phyloP scores from a whole-genome alignment of 2,329 filamentous ascomycete genomes.

The Ophiostoma ulmi region DNA sequence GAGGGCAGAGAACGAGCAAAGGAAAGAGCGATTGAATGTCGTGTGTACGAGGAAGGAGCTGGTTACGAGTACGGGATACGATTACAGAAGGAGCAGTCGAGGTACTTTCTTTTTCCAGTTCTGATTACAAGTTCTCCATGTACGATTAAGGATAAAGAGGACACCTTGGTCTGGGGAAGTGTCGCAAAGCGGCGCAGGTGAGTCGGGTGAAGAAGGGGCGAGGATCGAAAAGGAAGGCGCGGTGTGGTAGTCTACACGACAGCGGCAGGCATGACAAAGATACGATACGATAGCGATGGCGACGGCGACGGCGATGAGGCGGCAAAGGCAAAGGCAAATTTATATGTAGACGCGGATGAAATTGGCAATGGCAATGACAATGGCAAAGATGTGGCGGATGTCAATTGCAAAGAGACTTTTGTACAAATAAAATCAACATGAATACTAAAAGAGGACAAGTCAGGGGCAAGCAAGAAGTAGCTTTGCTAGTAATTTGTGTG shows the following conservation, averaged over 20 bases:
- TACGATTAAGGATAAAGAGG: too few relatives aligned
- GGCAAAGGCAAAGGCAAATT: too few relatives aligned
- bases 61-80: neutral
- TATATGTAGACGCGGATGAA: too few relatives aligned
- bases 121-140: too few relatives aligned
- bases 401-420: too few relatives aligned
- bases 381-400: neutral
- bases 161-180: neutral
- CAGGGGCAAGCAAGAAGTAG: neutral
- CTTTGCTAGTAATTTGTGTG: neutral
- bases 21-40: neutral
- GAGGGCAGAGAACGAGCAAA: neutral
- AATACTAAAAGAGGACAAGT: neutral
- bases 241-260: too few relatives aligned
- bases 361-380: neutral
- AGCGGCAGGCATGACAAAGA: too few relatives aligned
- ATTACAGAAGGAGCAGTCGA: neutral
- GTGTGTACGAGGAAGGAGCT: neutral
- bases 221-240: neutral
- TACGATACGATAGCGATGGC: neutral
- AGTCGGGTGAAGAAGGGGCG: constrained; percentile 15
- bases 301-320: neutral
- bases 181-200: neutral
- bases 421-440: too few relatives aligned
- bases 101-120: neutral